Evolutionary conservation across 176 grass and related monocot genomes (phyloP).

Genomic region (Thinopyrum elongatum): DNA sequence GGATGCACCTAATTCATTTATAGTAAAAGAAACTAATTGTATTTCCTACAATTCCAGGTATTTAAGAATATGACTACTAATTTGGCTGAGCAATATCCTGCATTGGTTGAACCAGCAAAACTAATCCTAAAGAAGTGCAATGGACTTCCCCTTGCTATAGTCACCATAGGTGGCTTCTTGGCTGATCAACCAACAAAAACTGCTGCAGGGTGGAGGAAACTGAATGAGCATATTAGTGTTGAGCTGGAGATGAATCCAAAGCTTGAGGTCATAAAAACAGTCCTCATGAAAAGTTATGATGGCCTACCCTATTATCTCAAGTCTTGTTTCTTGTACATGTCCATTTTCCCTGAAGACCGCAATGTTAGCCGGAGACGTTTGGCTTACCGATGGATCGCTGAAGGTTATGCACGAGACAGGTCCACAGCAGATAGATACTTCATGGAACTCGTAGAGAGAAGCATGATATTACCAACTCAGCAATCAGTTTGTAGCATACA

Average conservation of each 20-base stretch:
- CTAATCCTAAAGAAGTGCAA: slow-evolving; percentile 25
- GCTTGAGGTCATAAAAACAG: neutral
- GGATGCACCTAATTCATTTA: too few relatives aligned
- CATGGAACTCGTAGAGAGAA: neutral
- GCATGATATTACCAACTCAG: slow-evolving; percentile 18
- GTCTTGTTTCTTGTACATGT: neutral
- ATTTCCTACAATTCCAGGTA: neutral
- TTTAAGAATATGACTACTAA: neutral
- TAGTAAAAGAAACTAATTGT: too few relatives aligned
- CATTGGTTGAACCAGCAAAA: neutral
- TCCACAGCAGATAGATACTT: accelerated
- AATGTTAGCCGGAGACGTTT: neutral
- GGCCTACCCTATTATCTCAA: neutral
- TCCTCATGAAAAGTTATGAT: neutral
- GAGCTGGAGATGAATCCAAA: slow-evolving; percentile 12
- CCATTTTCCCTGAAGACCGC: slow-evolving; percentile 16
- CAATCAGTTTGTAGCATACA: neutral
- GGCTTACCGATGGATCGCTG: slow-evolving; percentile 13
- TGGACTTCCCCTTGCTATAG: slow-evolving; percentile 40
- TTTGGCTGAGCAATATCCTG: neutral
- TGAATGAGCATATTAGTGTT: slow-evolving; percentile 22
- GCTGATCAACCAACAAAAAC: slow-evolving; percentile 13
- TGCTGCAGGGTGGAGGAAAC: neutral
- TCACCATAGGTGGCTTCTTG: slow-evolving; percentile 39
- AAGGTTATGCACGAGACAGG: neutral